These are phyloP conservation scores for Kluyveromyces nonfermentans DNA, from an alignment of 805 yeast genomes.

Conservation along the genomic window DNA sequence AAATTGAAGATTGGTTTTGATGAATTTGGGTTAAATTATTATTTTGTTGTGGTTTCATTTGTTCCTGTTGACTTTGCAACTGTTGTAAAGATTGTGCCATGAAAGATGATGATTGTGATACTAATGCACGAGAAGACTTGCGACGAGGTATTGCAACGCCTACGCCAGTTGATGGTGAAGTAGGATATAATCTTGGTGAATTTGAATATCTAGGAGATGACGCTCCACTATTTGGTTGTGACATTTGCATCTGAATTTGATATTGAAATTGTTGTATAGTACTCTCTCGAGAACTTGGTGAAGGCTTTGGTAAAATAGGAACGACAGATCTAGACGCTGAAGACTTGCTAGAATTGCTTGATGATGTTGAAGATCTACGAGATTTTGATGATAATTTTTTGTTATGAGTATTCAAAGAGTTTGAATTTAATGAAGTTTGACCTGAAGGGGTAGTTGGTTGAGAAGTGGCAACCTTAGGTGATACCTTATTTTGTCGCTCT, in stretches of 20 bases:
- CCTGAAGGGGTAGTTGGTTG: not conserved
- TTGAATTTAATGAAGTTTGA: conserved; percentile 10
- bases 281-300: conserved; percentile 9
- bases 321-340: conserved; percentile 27
- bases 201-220: conserved; percentile 23
- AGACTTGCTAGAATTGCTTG: conserved; percentile 22
- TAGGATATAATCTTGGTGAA: conserved; percentile 6
- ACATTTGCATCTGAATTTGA: conserved; percentile 2
- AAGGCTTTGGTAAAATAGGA: conserved; percentile 29
- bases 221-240: conserved; percentile 18
- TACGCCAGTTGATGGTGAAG: conserved; percentile 14
- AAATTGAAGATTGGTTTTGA: conserved; percentile 6
- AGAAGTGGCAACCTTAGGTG: not conserved
- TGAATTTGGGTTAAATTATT: conserved; percentile 9
- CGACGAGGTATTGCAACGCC: conserved; percentile 23
- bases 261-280: conserved; percentile 1
- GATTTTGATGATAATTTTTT: conserved; percentile 13
- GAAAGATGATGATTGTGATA: conserved; percentile 24
- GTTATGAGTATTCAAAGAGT: conserved; percentile 14
- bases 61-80: conserved; percentile 16
- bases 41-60: conserved; percentile 8
- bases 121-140: conserved; percentile 21
- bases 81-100: conserved; percentile 23
- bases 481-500: not conserved
- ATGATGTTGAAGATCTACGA: conserved; percentile 26